Percentiles rank a stretch among this genome's conserved stretches.
These are phyloP conservation scores for Neurospora sp. DNA, from an alignment of 495 filamentous ascomycete species.

Conservation along the genomic window DNA sequence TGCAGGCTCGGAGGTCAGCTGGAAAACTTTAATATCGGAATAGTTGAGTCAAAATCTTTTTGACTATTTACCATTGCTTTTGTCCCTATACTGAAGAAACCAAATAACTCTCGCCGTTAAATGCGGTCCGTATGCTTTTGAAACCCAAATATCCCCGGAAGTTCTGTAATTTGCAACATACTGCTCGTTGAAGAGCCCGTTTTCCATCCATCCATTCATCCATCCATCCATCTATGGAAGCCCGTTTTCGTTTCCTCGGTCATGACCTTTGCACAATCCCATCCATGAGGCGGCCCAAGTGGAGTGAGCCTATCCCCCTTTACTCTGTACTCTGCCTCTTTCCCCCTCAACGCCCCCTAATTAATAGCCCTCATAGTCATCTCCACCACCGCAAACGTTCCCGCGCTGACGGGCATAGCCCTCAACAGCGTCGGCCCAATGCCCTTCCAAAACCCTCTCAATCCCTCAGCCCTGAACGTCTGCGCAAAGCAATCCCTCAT, in stretches of 20 bases:
- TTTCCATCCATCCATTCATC: background rate
- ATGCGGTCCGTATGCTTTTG: background rate
- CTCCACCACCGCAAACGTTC: slow-evolving; percentile 82
- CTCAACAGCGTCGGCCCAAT: slow-evolving; percentile 87
- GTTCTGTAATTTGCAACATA: background rate
- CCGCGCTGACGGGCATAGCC: slow-evolving; percentile 95
- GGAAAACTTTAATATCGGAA: background rate
- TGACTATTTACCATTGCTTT: background rate
- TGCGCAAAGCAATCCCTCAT: slow-evolving; percentile 89
- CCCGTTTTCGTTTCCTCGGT: background rate
- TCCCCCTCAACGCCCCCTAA: slow-evolving; percentile 8
- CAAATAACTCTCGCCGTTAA: background rate
- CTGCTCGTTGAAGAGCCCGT: background rate
- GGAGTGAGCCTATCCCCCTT: background rate
- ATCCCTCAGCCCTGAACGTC: slow-evolving; percentile 67
- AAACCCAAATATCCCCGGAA: background rate
- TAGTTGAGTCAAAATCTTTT: background rate
- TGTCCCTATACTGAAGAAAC: background rate
- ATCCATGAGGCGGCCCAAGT: background rate
- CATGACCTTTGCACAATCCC: background rate
- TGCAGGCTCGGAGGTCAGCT: background rate
- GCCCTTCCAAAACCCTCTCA: slow-evolving; percentile 90
- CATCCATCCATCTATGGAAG: background rate
- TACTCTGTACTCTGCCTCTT: background rate
- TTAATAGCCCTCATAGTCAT: slow-evolving; percentile 52